phyloP scores from a whole-genome alignment of 2,329 filamentous ascomycete genomes.

The Bimuria novae-zelandiae region DNA sequence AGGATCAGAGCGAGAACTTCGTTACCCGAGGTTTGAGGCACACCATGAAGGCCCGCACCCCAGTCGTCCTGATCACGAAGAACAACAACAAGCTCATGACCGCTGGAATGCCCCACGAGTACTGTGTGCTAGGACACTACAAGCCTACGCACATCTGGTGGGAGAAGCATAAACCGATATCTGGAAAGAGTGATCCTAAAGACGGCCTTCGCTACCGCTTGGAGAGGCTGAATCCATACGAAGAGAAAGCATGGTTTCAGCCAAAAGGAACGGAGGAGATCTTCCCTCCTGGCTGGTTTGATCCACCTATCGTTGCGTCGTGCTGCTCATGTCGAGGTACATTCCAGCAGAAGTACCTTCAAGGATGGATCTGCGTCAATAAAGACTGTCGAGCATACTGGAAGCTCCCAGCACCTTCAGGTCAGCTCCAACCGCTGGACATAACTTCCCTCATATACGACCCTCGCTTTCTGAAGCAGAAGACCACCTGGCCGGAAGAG shows the following conservation, averaged over 20 bases:
- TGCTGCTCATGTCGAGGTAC: slow-evolving; percentile 41
- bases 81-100: slow-evolving; percentile 55
- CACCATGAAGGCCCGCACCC: slow-evolving; percentile 52
- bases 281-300: slow-evolving; percentile 36
- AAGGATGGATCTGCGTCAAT: slow-evolving; percentile 64
- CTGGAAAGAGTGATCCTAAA: slow-evolving; percentile 37
- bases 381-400: slow-evolving; percentile 60
- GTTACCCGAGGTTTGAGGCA: slow-evolving; percentile 51
- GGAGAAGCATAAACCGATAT: slow-evolving; percentile 52
- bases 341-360: slow-evolving; percentile 48
- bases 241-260: slow-evolving; percentile 63
- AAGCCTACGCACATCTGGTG: slow-evolving; percentile 71
- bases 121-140: slow-evolving; percentile 71
- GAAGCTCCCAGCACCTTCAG: slow-evolving; percentile 41
- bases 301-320: slow-evolving; percentile 38
- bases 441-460: slow-evolving; percentile 56
- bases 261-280: slow-evolving; percentile 37
- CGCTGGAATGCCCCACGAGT: slow-evolving; percentile 60
- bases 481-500: slow-evolving; percentile 51
- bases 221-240: slow-evolving; percentile 62
- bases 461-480: slow-evolving; percentile 61
- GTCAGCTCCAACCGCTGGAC: slow-evolving; percentile 35
- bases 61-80: slow-evolving; percentile 60
- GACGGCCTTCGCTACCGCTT: slow-evolving; percentile 62
- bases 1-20: slow-evolving; percentile 51